Evolutionary conservation across 2,329 filamentous ascomycete genomes (phyloP), one percentile per base, ranked within the genome.

Genomic region (Microdochium trichocladiopsis): DNA sequence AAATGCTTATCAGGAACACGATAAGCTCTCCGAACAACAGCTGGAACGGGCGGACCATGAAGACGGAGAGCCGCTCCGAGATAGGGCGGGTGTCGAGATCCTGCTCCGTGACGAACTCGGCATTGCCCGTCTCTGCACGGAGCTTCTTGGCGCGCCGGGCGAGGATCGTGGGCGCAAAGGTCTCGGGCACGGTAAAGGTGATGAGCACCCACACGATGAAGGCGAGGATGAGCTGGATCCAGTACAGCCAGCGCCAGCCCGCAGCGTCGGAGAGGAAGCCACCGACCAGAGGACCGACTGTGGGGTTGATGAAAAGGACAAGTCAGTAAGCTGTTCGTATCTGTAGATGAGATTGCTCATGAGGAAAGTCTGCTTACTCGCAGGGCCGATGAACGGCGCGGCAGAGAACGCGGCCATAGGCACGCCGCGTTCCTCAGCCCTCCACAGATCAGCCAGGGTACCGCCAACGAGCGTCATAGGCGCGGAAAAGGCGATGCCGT

Each of bases 181-280:
- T 96, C 69, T 95, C 91, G 1, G 90, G 89, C 0, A 95, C 86
- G n/a, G 89, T 94, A 69, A 95, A 92, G 25, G 85, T 86, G 67
- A 94, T 91, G 55, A 93, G 66, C 18, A 87, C 55, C 82, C 87
- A 94, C 59, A 86, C 80, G 49, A 85, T 64, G 14, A 76, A 83
- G 24, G 87, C 75, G 12, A 94, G 65, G 62, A 95, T 95, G 11
- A 94, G 74, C 63, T 93, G 89, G 59, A 95, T 81, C 86, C 88
- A 93, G 72, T 94, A 94, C 0, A 94, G 74, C 88, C 88, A 94
- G 58, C 89, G 74, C 90, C 90, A 94, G 36, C 86, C 86, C 0
- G 75, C 70, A 1, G 79, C 80, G 59, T 91, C 86, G 8, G 79
- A 78, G 1, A 94, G 74, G 64, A 84, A 95, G 11, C 89, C 90